Evolutionary conservation across 176 grass and related monocot genomes (phyloP).

Genomic region (Paspalum notatum): DNA sequence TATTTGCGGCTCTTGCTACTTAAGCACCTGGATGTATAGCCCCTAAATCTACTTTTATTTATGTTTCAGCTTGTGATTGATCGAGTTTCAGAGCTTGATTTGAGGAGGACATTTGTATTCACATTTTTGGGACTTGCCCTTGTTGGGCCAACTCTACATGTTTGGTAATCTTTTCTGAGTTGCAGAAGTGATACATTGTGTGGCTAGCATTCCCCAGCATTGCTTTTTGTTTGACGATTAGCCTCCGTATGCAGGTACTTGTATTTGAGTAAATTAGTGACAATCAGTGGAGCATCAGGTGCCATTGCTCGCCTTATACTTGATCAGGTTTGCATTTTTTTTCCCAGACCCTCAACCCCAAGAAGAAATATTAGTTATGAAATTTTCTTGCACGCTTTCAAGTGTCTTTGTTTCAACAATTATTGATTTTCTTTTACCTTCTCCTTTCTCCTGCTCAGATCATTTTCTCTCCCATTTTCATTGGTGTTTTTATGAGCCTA

Average conservation of each 20-base stretch:
- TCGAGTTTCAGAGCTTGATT: slow-evolving; percentile 65
- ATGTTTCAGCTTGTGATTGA: slow-evolving; percentile 68
- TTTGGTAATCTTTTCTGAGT: slow-evolving; percentile 66
- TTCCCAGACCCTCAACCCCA: background rate
- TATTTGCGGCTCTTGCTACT: background rate
- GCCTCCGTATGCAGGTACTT: slow-evolving; percentile 64
- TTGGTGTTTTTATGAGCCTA: slow-evolving; percentile 84
- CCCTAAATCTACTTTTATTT: slow-evolving; percentile 23
- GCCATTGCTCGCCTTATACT: slow-evolving; percentile 70
- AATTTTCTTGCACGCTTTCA: slow-evolving; percentile 9
- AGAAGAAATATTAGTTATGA: background rate
- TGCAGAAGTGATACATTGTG: background rate
- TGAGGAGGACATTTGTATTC: slow-evolving; percentile 85
- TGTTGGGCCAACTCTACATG: slow-evolving; percentile 76
- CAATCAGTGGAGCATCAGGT: slow-evolving; percentile 60
- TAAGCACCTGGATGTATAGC: background rate
- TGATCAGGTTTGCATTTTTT: slow-evolving; percentile 67
- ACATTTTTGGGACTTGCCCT: slow-evolving; percentile 80
- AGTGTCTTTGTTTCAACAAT: slow-evolving; percentile 4
- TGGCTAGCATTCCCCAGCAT: background rate
- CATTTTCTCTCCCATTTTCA: slow-evolving; percentile 87
- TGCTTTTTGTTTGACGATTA: slow-evolving; percentile 36
- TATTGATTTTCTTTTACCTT: slow-evolving; percentile 19
- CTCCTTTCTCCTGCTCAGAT: slow-evolving; percentile 43
- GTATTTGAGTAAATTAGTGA: slow-evolving; percentile 91